Evolutionary conservation across 2,329 filamentous ascomycete genomes (phyloP).

Genomic region (Elsinoe ampelina): DNA sequence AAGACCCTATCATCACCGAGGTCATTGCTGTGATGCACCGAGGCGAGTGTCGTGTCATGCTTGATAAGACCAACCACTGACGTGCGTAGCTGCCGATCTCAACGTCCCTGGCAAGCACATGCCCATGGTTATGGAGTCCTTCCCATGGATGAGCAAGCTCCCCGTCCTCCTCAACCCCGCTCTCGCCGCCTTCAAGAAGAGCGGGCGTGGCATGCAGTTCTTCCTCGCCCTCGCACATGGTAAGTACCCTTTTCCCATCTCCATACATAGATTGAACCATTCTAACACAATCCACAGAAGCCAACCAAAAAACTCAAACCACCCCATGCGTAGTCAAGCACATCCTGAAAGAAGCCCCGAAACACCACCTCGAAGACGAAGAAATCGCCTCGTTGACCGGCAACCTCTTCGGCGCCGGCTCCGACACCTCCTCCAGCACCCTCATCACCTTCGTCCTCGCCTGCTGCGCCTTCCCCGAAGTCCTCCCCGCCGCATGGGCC

Average conservation of each 20-base stretch:
- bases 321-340: slow-evolving; percentile 37
- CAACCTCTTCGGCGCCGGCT: slow-evolving; percentile 41
- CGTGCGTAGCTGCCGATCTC: slow-evolving; percentile 38
- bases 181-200: slow-evolving; percentile 40
- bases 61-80: not conserved
- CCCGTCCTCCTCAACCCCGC: slow-evolving; percentile 43
- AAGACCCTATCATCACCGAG: slow-evolving; percentile 51
- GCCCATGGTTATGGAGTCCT: slow-evolving; percentile 48
- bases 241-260: not conserved
- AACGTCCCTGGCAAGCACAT: slow-evolving; percentile 37
- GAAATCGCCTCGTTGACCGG: slow-evolving; percentile 38
- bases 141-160: slow-evolving; percentile 46
- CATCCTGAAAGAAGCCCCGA: slow-evolving; percentile 40
- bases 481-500: slow-evolving; percentile 28
- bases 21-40: slow-evolving; percentile 51
- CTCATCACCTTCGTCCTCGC: slow-evolving; percentile 42
- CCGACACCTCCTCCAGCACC: slow-evolving; percentile 42
- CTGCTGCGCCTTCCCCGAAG: slow-evolving; percentile 38
- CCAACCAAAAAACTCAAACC: slow-evolving; percentile 32
- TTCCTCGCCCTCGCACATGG: slow-evolving; percentile 43
- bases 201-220: slow-evolving; percentile 39
- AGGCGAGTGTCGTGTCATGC: too few species aligned
- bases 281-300: slow-evolving; percentile 27
- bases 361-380: slow-evolving; percentile 36
- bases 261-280: too few species aligned